Base-by-base conservation (phyloP, 345 rosid genomes). In the Salix purpurea region DNA sequence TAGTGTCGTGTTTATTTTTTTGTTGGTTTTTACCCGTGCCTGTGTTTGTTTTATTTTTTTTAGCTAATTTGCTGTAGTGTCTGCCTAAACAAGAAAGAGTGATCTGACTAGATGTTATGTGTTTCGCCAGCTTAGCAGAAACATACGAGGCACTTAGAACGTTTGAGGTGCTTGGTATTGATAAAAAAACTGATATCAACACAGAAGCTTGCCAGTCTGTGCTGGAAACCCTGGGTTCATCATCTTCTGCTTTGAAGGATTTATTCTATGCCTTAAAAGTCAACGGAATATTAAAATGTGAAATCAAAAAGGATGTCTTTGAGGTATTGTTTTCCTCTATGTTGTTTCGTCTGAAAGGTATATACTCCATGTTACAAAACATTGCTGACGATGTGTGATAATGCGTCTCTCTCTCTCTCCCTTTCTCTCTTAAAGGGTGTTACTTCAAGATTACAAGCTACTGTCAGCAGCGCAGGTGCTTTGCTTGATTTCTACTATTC, bases 401-500 rank as follows among this genome's bases (percentile, higher is more conserved):
- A 40, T 54, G 34, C 5, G 7, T 80, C 64, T 71, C 54, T 52
- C 21, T 70, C 46, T 73, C 0, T 54, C 36, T 34, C 36, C 36
- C 30, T 54, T 69, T 61, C 52, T 80, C 39, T 71, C 83, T 26
- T 80, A 23, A 85, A 96, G 99, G 92, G 75, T 21, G 79, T 85
- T 64, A 75, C 86, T 77, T 84, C 93, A 54, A 85, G 89, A 78
- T 96, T 94, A 74, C 90, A 91, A 85, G 81, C 87, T 77, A 89
- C 85, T 10, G 83, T 82, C 68, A 83, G 85, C 68, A 88, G 83
- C 75, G 95, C 98, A 10, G 89, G 86, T 77, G 87, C 88, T 62
- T 83, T 96, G 91, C 88, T 84, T 75, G 98, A 91, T 77, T 91
- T 87, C 83, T 88, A 92, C 82, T 75, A 92, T 80, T 84, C 95